Evolutionary conservation across 169 alveolate species (phyloP), one percentile per base, ranked within the genome.

Genomic region (Babesia divergens): DNA sequence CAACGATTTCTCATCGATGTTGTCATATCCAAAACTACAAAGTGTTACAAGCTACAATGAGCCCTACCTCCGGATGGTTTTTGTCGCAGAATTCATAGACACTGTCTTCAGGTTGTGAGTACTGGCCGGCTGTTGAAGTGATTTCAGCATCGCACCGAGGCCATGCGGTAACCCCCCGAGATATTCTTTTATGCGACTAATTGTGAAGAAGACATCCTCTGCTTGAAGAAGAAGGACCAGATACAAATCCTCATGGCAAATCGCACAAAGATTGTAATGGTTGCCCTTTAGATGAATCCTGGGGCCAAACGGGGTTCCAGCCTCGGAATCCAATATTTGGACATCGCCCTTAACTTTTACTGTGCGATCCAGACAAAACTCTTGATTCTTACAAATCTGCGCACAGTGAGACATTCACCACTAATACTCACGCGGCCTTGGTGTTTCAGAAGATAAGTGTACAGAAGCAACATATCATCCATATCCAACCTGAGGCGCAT

Each of bases 11-110:
- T 46, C 67, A 34, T 77, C 76, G n/a, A 77, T 9, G 11, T 38
- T 20, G 37, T 77, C 82, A 22, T 56, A 77, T 34, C 86, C 86
- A 31, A 77, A 42, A 37, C 86, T 77, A 37, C 13, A 62, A 42
- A 24, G 18, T 46, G 34, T 18, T 20, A 14, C 0, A 28, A 16
- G 7, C 2, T 9, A 2, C 7, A 22, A 0, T 18, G n/a, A 5
- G 1, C 3, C 54, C 54, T 29, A 77, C 86, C 82, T 67, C 40
- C 72, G 42, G 38, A 77, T 67, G 43, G 65, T 40, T 49, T 77
- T 77, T 35, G 86, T 51, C 42, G 64, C 60, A 26, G 14, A 26
- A 43, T 77, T 77, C 11, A 77, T 9, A 26, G 68, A 49, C 14
- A 77, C 54, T 11, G 74, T 62, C 44, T 53, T n/a, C 53, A 51